phyloP scores from a whole-genome alignment of 768 basidiomycete genomes.

The Pleurotus salmoneostramineus region DNA sequence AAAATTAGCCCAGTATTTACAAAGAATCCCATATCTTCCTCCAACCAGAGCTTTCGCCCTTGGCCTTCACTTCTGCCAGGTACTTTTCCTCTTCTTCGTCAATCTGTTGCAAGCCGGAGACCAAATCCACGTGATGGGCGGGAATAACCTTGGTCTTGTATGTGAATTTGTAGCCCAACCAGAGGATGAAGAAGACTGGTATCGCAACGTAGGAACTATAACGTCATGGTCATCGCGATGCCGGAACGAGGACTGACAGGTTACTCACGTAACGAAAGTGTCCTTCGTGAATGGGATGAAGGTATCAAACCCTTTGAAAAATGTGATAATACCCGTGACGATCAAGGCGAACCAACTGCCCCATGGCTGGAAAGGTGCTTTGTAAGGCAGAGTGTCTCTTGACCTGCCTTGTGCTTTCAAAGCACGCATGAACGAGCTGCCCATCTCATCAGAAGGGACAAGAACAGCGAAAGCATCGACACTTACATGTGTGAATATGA shows the following conservation, averaged over 20 bases:
- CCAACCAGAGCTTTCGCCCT: constrained; percentile 28
- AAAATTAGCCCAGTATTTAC: constrained; percentile 14
- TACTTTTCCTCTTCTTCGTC: constrained; percentile 60
- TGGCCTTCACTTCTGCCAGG: constrained; percentile 36
- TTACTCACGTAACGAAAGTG: constrained; percentile 58
- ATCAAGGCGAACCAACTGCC: constrained; percentile 57
- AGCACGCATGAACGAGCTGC: constrained; percentile 41
- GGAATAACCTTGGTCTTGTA: constrained; percentile 35
- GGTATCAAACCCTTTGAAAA: constrained; percentile 57
- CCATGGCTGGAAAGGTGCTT: constrained; percentile 62
- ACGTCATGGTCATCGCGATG: constrained; percentile 14
- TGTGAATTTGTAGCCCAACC: constrained; percentile 35
- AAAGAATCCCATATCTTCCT: constrained; percentile 34
- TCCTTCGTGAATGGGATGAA: constrained; percentile 48
- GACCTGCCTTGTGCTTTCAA: constrained; percentile 36
- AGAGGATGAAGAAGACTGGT: constrained; percentile 36
- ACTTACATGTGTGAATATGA: constrained; percentile 57
- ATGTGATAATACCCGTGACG: constrained; percentile 45
- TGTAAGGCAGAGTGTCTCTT: constrained; percentile 40
- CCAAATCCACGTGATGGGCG: constrained; percentile 52
- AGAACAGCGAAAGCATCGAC: background rate
- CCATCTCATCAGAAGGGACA: background rate
- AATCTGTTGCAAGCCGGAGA: constrained; percentile 54
- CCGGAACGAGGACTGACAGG: background rate
- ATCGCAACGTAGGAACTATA: constrained; percentile 41